A percentile compares a stretch with the other conserved stretches of the same genome.
Evolutionary conservation across 306 rosid species (phyloP).

Genomic region (Spatholobus suberectus): DNA sequence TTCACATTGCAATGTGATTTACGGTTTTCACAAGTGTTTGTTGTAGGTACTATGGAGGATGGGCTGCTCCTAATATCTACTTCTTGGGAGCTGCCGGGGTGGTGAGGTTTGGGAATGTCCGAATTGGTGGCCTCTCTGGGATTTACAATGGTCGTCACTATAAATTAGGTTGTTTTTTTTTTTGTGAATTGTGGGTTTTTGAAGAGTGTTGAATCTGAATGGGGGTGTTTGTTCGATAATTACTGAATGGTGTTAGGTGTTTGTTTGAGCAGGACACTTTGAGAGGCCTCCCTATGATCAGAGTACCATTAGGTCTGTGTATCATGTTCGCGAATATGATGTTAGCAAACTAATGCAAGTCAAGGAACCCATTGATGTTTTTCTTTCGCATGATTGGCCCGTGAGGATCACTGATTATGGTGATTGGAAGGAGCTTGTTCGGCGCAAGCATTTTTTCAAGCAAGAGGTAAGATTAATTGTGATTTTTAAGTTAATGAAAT

Average conservation of each 20-base stretch:
- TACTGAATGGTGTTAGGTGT: constrained; percentile 21
- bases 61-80: constrained; percentile 96
- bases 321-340: constrained; percentile 93
- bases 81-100: constrained; percentile 93
- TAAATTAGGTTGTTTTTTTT: constrained; percentile 64
- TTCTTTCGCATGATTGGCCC: constrained; percentile 98
- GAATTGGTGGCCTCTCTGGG: constrained; percentile 96
- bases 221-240: not conserved
- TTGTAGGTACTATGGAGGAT: constrained; percentile 93
- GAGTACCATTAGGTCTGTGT: constrained; percentile 71
- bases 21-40: not conserved
- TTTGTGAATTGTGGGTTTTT: constrained; percentile 21
- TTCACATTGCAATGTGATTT: not conserved
- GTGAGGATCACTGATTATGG: constrained; percentile 87
- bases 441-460: constrained; percentile 58
- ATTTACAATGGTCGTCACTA: constrained; percentile 76
- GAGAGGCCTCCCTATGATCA: constrained; percentile 95
- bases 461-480: constrained; percentile 64
- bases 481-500: constrained; percentile 1
- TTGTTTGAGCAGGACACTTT: constrained; percentile 71
- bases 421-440: constrained; percentile 73
- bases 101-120: constrained; percentile 86
- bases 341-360: constrained; percentile 82
- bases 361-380: constrained; percentile 81
- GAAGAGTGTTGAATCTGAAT: constrained; percentile 16